Evolutionary conservation across 257 asterid species (phyloP), one percentile per base, ranked within the genome.

Genomic region (Forsythia viridissima): DNA sequence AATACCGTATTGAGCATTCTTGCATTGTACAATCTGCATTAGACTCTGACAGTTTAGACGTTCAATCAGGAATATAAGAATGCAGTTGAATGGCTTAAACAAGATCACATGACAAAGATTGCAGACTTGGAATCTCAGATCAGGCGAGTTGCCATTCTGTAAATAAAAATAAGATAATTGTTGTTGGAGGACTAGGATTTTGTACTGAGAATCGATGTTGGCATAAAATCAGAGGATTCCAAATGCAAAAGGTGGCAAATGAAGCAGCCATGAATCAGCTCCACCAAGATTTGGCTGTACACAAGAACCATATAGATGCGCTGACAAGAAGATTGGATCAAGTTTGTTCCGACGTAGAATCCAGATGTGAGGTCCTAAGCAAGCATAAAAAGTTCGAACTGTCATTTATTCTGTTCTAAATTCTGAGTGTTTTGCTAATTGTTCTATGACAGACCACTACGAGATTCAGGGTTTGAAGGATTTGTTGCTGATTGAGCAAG

Each of bases 381-480:
- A 30, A 66, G 61, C 83, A 44, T 61, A 3, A 39, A n/a, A 11
- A 63, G 40, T 8, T 63, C 40, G 9, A 30, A 8, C 30, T 63
- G 70, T 11, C 40, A 63, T 30, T 63, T 63, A 39, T 24, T 63
- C 40, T 21, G 38, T 24, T 57, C 30, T 55, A 21, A 4, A 39
- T 24, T 24, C 16, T 10, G 37, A 24, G 6, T 8, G 70, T 9
- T 63, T 11, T 73, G 20, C 78, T 6, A 24, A 7, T 24, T 68
- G 6, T 78, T 74, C 44, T 61, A 41, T 51, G 42, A 46, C 84
- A 86, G 87, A 86, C 77, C 74, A 79, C 24, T 80, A 81, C 61
- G 90, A 86, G 80, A 81, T 86, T 83, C 87, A 84, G 80, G 86
- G 77, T 72, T 77, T 86, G 86, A 86, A 72, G 82, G 90, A 86